Percentiles rank a stretch among this genome's conserved stretches.
Evolutionary conservation across 306 rosid genomes (phyloP).

Genomic region (Rosa persica): DNA sequence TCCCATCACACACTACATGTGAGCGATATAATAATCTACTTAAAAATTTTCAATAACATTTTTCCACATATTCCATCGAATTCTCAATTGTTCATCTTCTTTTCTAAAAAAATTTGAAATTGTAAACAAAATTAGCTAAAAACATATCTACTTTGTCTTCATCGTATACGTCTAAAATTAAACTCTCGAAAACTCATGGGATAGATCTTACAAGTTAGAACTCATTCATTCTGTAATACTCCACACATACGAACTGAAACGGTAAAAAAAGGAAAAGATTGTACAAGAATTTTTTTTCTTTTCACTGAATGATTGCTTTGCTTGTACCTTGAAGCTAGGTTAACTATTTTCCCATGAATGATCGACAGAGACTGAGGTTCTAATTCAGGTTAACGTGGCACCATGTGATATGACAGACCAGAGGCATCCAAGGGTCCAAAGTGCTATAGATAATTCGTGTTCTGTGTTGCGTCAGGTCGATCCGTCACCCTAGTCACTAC

Average conservation of each 20-base stretch:
- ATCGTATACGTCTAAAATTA: too few relatives aligned
- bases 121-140: too few relatives aligned
- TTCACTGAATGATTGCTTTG: background rate
- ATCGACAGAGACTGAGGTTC: background rate
- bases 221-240: background rate
- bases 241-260: background rate
- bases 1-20: too few relatives aligned
- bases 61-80: too few relatives aligned
- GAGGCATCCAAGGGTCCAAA: constrained; percentile 1
- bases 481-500: background rate
- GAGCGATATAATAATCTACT: too few relatives aligned
- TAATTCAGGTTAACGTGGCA: background rate
- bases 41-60: too few relatives aligned
- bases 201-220: background rate
- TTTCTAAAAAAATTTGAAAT: too few relatives aligned
- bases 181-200: background rate
- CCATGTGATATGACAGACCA: background rate
- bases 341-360: background rate
- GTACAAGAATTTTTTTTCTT: background rate
- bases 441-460: background rate
- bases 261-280: background rate
- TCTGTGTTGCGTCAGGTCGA: background rate
- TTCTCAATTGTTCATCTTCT: too few relatives aligned
- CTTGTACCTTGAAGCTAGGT: background rate
- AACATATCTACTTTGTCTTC: background rate